phyloP scores from a whole-genome alignment of 257 asterid species.

The Perilla frutescens region DNA sequence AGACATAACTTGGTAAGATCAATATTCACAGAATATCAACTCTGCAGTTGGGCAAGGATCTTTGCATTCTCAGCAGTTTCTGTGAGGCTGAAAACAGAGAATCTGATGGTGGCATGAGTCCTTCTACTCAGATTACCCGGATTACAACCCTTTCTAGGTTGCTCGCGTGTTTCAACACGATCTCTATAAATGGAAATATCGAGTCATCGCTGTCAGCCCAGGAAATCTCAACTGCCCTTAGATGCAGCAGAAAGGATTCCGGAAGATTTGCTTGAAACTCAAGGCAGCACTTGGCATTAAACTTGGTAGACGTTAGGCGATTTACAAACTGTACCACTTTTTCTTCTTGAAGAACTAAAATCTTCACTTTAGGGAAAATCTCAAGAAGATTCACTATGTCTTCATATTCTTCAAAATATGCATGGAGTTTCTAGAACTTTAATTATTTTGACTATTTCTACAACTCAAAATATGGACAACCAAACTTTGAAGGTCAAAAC shows the following conservation, averaged over 20 bases:
- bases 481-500: no score
- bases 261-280: background rate
- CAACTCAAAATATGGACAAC: no score
- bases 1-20: background rate
- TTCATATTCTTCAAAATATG: background rate
- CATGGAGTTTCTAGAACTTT: background rate
- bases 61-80: background rate
- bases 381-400: background rate
- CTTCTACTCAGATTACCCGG: no score
- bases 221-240: background rate
- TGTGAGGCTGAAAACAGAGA: background rate
- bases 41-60: background rate
- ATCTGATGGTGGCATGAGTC: background rate
- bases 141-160: constrained; percentile 20
- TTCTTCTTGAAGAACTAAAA: background rate
- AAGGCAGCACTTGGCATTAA: background rate
- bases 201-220: background rate
- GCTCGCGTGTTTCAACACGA: constrained; percentile 6
- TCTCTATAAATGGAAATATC: background rate
- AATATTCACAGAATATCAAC: background rate
- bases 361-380: constrained; percentile 2
- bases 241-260: constrained; percentile 6
- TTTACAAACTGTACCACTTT: no score
- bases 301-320: background rate
- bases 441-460: no score